Percentiles rank a stretch among this genome's conserved stretches.
phyloP scores from a whole-genome alignment of 768 basidiomycete species.

The Phlegmacium glaucopus region DNA sequence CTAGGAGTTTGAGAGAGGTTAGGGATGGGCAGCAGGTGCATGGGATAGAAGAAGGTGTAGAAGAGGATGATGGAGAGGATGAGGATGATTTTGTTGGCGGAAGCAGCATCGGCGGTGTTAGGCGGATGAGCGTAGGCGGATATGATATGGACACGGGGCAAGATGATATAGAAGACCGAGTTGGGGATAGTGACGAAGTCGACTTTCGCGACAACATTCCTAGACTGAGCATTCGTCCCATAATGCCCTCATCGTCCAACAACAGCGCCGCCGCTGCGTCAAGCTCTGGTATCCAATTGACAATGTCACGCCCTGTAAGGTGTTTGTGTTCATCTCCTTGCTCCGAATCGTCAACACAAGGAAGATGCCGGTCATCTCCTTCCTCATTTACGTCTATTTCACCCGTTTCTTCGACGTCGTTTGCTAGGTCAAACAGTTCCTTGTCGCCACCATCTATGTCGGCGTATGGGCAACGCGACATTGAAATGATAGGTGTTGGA shows the following conservation, averaged over 20 bases:
- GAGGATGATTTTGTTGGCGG: slow-evolving; percentile 1
- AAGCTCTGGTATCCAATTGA: neutral
- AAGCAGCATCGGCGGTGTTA: too few relatives aligned
- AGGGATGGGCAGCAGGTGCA: slow-evolving; percentile 13
- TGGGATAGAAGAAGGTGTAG: slow-evolving; percentile 17
- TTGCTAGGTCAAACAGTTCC: neutral
- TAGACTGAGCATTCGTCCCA: slow-evolving; percentile 17
- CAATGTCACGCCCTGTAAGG: neutral
- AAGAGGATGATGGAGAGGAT: slow-evolving; percentile 13
- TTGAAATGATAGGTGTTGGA: neutral
- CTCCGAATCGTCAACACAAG: neutral
- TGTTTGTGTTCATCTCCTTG: neutral
- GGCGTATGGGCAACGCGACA: neutral
- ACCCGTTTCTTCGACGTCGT: slow-evolving; percentile 1
- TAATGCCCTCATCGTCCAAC: slow-evolving; percentile 18
- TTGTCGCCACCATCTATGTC: neutral
- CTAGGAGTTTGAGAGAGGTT: slow-evolving; percentile 4
- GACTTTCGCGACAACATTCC: neutral
- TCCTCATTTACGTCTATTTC: neutral
- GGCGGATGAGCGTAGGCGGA: neutral
- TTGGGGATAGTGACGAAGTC: neutral
- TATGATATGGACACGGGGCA: slow-evolving; percentile 3
- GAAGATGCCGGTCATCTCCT: neutral
- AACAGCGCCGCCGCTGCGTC: slow-evolving; percentile 2
- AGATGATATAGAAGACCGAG: slow-evolving; percentile 2